A percentile compares a stretch with the other conserved stretches of the same genome.
Evolutionary conservation across 208 protist genomes (phyloP).

Genomic region (Wallacemonas sp.): DNA sequence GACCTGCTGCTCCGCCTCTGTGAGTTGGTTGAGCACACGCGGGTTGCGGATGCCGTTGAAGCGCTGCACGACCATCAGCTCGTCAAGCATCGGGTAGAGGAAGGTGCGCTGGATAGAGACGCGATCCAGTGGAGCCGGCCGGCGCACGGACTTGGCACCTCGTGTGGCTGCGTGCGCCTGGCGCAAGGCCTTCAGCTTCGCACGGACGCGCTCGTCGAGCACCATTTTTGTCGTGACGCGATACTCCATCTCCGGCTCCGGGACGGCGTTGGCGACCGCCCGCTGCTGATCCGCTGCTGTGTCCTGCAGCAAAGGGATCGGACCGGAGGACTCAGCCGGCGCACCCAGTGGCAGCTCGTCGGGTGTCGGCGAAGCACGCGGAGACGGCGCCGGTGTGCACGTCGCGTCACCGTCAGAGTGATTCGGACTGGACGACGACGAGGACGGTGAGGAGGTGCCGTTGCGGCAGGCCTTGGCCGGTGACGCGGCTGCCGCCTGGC

Average conservation of each 20-base stretch:
- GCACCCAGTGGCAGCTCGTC: too few relatives aligned
- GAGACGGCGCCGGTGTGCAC: background rate
- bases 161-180: too few relatives aligned
- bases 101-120: background rate
- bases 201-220: background rate
- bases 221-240: background rate
- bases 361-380: background rate
- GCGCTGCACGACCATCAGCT: constrained; percentile 11
- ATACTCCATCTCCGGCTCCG: background rate
- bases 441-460: background rate
- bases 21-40: background rate
- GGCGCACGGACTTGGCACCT: too few relatives aligned
- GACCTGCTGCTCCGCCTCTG: constrained; percentile 1
- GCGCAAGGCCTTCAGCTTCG: background rate
- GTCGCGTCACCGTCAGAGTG: too few relatives aligned
- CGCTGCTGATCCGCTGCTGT: background rate
- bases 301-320: too few relatives aligned
- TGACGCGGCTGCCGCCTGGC: background rate
- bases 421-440: background rate
- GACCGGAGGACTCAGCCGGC: too few relatives aligned
- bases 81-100: constrained; percentile 8
- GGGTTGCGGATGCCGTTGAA: background rate
- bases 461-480: background rate
- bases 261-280: background rate
- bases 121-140: too few relatives aligned